Evolutionary conservation across 139 green algal genomes (phyloP), one percentile per base, ranked within the genome.

Genomic region (Pycnococcus provasolii): DNA sequence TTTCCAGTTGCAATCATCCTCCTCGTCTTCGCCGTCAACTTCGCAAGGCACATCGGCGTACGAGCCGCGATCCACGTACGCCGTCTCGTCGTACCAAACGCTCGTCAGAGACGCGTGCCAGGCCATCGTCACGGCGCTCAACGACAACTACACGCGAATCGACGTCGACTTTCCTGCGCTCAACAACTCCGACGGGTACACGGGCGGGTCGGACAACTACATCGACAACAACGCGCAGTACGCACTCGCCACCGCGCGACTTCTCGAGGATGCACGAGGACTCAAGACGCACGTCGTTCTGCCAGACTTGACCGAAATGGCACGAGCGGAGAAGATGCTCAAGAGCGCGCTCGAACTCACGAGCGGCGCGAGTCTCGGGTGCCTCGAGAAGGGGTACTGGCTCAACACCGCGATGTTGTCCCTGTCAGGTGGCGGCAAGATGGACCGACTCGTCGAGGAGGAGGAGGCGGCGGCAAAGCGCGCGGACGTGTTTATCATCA

Each of bases 401-500:
- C 50, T 55, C 11, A 55, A 37, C 50, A 55, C 13, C 50, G 50
- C 11, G 11, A 37, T 11, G 50, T 55, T 55, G 50, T 13, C 50
- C 11, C 11, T 11, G 50, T 13, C 50, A 13, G 50, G 50, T 11
- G 50, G 11, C 11, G 50, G 50, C 50, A 55, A 55, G 50, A 55
- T 37, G 50, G 13, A 55, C 11, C 11, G 50, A 11, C 11, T 13
- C 50, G 11, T 55, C 2, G 62, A 58, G 1, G 65, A 71, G 4
- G 26, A 52, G 64, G 47, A 62, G 9, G 11, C 42, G 15, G 65
- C 53, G 46, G 40, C 50, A 9, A 15, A 68, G 51, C 42, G 58
- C 5, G 87, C 87, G 41, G 90, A 96, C 65, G 75, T 91, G 1
- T 96, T 86, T 70, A 83, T 96, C 39, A 76, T 89, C 8, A 74